Evolutionary conservation across 1,284 basidiomycete species (phyloP), one percentile per base, ranked within the genome.

Genomic region (Moesziomyces sp.): DNA sequence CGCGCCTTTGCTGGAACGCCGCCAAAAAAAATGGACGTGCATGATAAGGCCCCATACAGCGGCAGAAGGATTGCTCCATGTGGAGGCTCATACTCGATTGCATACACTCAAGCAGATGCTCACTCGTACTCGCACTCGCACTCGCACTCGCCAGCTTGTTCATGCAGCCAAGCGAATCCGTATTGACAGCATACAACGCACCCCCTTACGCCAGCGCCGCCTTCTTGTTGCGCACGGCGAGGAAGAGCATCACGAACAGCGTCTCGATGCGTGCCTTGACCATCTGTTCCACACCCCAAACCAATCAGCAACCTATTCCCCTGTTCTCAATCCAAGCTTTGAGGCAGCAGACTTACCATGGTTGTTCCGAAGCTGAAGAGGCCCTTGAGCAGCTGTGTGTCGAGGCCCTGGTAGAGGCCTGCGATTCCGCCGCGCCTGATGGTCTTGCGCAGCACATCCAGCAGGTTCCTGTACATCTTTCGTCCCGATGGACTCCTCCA

Each of bases 401-500:
- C 79, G 44, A 80, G 50, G 1, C 79, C 79, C 45, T 77, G 68
- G 47, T 81, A 81, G 26, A 81, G 45, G 3, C 78, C 79, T n/a
- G 46, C 56, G 33, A 77, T 19, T 3, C 79, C 79, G 10, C 68
- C 64, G 28, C 62, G 51, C 52, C 55, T 61, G 28, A 78, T 35
- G 45, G 78, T 79, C 52, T 80, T 80, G 11, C 61, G 40, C 46
- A 81, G 24, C 42, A 81, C 79, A 26, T 81, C 78, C 8, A 62
- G n/a, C 55, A 81, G 46, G 46, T 71, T 77, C 26, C 59, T 45
- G 50, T 81, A 81, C 59, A 77, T 52, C 62, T 79, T 76, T 18
- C 78, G 66, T 0, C 84, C 85, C 7, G 74, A 75, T 10, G 85
- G 81, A 5, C 74, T 76, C 45, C 82, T 76, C 80, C 82, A 85